phyloP scores from a whole-genome alignment of 2,329 filamentous ascomycete species.

The Colletotrichum ledebouriae region DNA sequence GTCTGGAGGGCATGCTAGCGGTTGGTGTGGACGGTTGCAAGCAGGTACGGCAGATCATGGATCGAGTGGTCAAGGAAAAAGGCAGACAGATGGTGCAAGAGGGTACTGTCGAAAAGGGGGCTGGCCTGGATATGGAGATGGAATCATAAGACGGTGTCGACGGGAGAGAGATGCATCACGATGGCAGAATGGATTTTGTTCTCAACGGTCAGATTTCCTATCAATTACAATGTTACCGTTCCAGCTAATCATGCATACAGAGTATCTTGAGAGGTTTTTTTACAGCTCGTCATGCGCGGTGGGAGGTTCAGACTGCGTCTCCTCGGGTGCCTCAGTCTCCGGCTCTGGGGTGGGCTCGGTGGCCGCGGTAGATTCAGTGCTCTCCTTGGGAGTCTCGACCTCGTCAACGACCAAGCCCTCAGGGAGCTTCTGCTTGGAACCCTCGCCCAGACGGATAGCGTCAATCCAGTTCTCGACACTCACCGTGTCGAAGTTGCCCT shows the following conservation, averaged over 20 bases:
- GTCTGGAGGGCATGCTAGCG: slow-evolving; percentile 92
- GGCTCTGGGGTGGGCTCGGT: slow-evolving; percentile 36
- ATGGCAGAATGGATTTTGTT: slow-evolving; percentile 7
- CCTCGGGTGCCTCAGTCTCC: slow-evolving; percentile 50
- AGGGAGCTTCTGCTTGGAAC: slow-evolving; percentile 81
- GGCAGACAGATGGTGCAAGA: slow-evolving; percentile 74
- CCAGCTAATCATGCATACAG: slow-evolving; percentile 30
- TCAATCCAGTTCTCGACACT: slow-evolving; percentile 90
- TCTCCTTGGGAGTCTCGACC: slow-evolving; percentile 27
- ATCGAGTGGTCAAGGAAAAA: slow-evolving; percentile 81
- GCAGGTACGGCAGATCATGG: slow-evolving; percentile 84
- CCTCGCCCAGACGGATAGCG: slow-evolving; percentile 89
- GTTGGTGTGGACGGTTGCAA: slow-evolving; percentile 94
- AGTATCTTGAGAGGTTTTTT: slow-evolving; percentile 38
- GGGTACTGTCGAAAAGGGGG: slow-evolving; percentile 63
- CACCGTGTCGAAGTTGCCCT: slow-evolving; percentile 69
- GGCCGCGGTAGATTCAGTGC: slow-evolving; percentile 34
- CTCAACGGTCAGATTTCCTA: slow-evolving; percentile 33
- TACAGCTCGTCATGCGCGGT: slow-evolving; percentile 64
- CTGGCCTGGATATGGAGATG: slow-evolving; percentile 65
- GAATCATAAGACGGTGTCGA: slow-evolving; percentile 51
- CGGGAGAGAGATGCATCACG: slow-evolving; percentile 37
- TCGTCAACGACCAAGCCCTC: slow-evolving; percentile 65
- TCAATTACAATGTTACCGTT: slow-evolving; percentile 29
- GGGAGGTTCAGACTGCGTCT: slow-evolving; percentile 52